Evolutionary conservation across 176 grass and related monocot species (phyloP), one percentile per base, ranked within the genome.

Genomic region (Elymus sibiricus): DNA sequence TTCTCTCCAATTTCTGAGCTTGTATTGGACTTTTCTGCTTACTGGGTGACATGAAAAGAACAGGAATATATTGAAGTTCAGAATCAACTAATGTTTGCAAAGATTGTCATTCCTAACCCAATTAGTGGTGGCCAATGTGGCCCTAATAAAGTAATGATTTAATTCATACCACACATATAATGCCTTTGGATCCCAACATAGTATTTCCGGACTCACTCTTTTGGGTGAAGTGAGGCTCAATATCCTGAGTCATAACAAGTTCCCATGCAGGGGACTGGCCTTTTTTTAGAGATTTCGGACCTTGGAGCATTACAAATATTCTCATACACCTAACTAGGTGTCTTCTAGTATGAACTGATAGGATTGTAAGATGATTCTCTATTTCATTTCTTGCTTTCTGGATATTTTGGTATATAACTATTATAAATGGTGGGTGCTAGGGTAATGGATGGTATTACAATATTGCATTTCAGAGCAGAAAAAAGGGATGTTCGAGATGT

Each of bases 401-500:
- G 24, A 69, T 60, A 49, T 79, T 27, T 49, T 79, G 46, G n/a
- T 79, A 70, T 14, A 79, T 69, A 27, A 32, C 59, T 79, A 70
- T 60, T 78, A 78, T 38, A n/a, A 26, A 16, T 58, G 34, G 34
- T 31, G 17, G 64, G 44, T 53, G 32, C 37, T 15, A 56, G 62
- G 74, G 63, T 79, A 86, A 79, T 44, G 35, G 46, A 78, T 79
- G 62, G 21, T 79, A 59, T 70, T 26, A 79, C 64, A 29, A 53
- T 53, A 76, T 49, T 53, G 73, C 73, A 70, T 86, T 86, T 79
- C 53, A 69, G 32, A 79, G 46, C 34, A 70, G 64, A 77, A 46
- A 24, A 67, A 79, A 79, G 17, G 63, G 75, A 70, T 66, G 64
- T 42, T 68, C 9, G 47, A 79, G 62, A 59, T 86, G 61, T 27